Percentiles rank a stretch among this genome's conserved stretches.
These are phyloP conservation scores for Candida sonorensis DNA, from an alignment of 805 yeast species.

Conservation along the genomic window DNA sequence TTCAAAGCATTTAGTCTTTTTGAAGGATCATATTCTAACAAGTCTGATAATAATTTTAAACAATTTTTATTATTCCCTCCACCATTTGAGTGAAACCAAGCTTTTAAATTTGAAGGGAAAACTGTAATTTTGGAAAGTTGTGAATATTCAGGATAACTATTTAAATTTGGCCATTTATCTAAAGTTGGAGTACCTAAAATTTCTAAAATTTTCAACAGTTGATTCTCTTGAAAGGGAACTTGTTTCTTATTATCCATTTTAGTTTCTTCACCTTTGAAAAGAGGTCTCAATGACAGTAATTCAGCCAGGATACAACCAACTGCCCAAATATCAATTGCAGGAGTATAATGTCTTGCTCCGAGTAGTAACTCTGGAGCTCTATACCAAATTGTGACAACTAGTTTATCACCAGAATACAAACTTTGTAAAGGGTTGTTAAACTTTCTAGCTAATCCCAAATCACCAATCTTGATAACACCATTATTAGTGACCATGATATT, in stretches of 20 bases:
- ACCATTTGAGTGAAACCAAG: slow-evolving; percentile 85
- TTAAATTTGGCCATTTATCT: slow-evolving; percentile 73
- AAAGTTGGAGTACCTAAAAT: slow-evolving; percentile 84
- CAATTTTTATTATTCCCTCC: slow-evolving; percentile 68
- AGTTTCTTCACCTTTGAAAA: slow-evolving; percentile 97
- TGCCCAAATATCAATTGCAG: slow-evolving; percentile 93
- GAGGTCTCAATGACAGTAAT: slow-evolving; percentile 78
- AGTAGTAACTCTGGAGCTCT: slow-evolving; percentile 85
- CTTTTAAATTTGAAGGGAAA: slow-evolving; percentile 63
- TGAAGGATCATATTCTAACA: slow-evolving; percentile 81
- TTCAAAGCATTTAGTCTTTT: slow-evolving; percentile 70
- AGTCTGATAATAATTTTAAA: slow-evolving; percentile 50
- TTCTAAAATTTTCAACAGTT: slow-evolving; percentile 83
- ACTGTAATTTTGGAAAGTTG: slow-evolving; percentile 51
- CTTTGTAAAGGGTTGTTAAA: slow-evolving; percentile 84
- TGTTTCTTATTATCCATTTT: slow-evolving; percentile 90
- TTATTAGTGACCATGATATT: slow-evolving; percentile 89
- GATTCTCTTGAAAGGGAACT: slow-evolving; percentile 92
- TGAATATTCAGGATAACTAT: slow-evolving; percentile 77
- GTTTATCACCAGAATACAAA: slow-evolving; percentile 86
- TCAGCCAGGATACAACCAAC: slow-evolving; percentile 95
- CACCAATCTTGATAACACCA: slow-evolving; percentile 95
- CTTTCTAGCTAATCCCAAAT: slow-evolving; percentile 83
- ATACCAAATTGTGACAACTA: slow-evolving; percentile 96
- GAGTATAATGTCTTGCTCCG: slow-evolving; percentile 91